These are phyloP conservation scores for Theileria equi DNA, from an alignment of 169 alveolate species.

Conservation along the genomic window DNA sequence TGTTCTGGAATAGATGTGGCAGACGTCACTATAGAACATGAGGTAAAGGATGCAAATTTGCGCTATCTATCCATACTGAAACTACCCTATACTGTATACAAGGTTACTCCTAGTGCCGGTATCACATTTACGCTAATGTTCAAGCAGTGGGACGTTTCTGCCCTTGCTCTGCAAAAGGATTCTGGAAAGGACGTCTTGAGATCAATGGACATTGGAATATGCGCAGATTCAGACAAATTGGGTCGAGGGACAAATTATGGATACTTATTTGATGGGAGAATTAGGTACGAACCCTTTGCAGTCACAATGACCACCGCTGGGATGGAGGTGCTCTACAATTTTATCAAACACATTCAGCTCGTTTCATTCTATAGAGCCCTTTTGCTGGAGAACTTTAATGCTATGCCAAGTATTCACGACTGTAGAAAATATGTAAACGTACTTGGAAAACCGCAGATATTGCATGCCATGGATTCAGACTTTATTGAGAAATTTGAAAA, in stretches of 20 bases:
- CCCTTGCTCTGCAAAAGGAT: constrained; percentile 7
- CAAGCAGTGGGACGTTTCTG: constrained; percentile 37
- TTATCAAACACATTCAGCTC: constrained; percentile 37
- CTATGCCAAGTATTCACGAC: constrained; percentile 19
- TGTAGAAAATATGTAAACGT: constrained; percentile 25
- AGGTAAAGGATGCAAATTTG: constrained; percentile 8
- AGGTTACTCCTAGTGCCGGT: constrained; percentile 47
- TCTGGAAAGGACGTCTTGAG: not conserved
- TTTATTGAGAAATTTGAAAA: constrained; percentile 25
- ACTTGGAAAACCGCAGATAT: not conserved
- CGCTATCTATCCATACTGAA: constrained; percentile 15
- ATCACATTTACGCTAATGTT: constrained; percentile 29
- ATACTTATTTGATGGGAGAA: constrained; percentile 29
- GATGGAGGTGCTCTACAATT: constrained; percentile 30
- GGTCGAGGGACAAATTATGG: constrained; percentile 1
- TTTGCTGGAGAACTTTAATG: constrained; percentile 12
- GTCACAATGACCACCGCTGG: constrained; percentile 31
- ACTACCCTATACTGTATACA: constrained; percentile 42
- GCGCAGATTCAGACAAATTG: constrained; percentile 2
- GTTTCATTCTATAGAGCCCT: constrained; percentile 8
- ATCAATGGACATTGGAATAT: constrained; percentile 4
- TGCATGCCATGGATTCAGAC: not conserved
- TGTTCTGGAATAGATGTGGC: not conserved
- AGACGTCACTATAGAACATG: not conserved
- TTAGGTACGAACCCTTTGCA: constrained; percentile 17